phyloP scores from a whole-genome alignment of 78 protist genomes.

The Speleostelium caveatum region DNA sequence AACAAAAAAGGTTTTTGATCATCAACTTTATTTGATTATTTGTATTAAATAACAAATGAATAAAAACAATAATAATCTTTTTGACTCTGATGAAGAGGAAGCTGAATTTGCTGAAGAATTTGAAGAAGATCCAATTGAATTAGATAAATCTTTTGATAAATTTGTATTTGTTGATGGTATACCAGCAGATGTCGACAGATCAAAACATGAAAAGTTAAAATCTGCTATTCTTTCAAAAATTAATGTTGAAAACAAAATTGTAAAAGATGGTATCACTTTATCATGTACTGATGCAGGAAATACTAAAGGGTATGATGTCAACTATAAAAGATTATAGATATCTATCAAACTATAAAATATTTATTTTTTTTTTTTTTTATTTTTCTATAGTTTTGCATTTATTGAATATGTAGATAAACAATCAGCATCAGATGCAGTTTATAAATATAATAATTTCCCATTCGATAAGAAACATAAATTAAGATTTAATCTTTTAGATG shows the following conservation, averaged over 20 bases:
- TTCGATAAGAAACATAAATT: conserved; percentile 49
- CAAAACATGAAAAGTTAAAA: conserved; percentile 45
- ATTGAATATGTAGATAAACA: conserved; percentile 57
- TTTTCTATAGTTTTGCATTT: conserved; percentile 48
- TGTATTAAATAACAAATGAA: background rate
- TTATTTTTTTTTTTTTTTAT: background rate
- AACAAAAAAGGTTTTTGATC: too few relatives aligned
- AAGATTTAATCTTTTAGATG: conserved; percentile 47
- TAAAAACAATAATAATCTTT: background rate
- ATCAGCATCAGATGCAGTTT: conserved; percentile 44
- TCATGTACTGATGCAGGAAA: conserved; percentile 3
- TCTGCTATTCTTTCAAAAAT: conserved; percentile 12
- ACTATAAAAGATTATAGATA: background rate
- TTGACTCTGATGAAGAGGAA: conserved; percentile 29
- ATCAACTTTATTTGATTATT: too few relatives aligned
- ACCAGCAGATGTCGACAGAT: conserved; percentile 35
- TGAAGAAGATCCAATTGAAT: conserved; percentile 59
- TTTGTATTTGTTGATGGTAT: conserved; percentile 49
- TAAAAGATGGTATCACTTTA: conserved; percentile 2
- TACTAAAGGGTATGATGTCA: conserved; percentile 44
- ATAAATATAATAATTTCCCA: background rate
- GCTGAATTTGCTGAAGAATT: conserved; percentile 17
- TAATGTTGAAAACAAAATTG: background rate
- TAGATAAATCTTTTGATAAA: conserved; percentile 44
- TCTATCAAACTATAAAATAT: background rate